These are phyloP conservation scores for Dendrobium catenatum DNA, from an alignment of 106 monocot genomes.

Conservation along the genomic window DNA sequence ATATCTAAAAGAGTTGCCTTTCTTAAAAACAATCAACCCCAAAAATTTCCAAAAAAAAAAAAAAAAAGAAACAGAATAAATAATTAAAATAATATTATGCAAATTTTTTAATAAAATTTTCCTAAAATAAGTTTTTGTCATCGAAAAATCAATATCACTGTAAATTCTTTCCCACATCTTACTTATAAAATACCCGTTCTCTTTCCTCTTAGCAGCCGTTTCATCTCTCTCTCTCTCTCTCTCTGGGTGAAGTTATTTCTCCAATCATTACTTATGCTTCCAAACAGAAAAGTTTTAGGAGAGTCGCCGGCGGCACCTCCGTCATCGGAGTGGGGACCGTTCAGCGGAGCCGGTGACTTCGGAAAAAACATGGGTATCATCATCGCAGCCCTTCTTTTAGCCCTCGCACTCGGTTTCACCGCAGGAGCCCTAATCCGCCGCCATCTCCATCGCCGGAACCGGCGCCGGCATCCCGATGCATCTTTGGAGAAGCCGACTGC, in stretches of 20 bases:
- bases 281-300: background rate
- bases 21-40: no score
- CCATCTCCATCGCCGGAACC: background rate
- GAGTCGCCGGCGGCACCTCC: background rate
- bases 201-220: background rate
- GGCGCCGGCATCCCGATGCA: background rate
- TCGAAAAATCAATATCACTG: no score
- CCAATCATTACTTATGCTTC: background rate
- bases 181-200: background rate
- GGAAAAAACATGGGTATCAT: background rate
- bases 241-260: background rate
- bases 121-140: no score
- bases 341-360: background rate
- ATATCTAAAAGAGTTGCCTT: no score
- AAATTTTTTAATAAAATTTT: no score
- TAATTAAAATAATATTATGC: no score
- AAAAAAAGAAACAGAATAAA: no score
- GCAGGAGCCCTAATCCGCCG: background rate
- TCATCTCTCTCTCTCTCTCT: no score
- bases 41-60: no score
- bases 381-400: background rate
- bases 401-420: background rate
- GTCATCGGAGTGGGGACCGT: conserved; percentile 4
- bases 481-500: background rate
- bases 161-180: background rate